phyloP scores from a whole-genome alignment of 176 grass and related monocot genomes.

The Typha latifolia region DNA sequence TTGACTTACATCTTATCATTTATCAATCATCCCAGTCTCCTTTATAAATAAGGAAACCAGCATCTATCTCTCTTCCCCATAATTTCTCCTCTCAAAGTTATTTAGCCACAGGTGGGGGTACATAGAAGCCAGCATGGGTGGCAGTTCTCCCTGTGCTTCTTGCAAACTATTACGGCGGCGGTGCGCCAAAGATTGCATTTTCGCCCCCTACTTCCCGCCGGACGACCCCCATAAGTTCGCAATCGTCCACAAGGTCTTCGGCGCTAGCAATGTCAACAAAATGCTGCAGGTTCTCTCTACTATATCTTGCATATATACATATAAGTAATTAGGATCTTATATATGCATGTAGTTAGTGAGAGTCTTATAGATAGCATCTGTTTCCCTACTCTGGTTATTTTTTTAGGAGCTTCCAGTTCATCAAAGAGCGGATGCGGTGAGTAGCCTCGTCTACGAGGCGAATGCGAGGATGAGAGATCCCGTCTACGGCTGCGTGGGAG shows the following conservation, averaged over 20 bases:
- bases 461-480: slow-evolving; percentile 66
- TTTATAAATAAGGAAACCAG: not conserved
- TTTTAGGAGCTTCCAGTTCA: slow-evolving; percentile 43
- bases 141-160: slow-evolving; percentile 1
- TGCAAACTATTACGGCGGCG: slow-evolving; percentile 13
- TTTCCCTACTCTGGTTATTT: no score
- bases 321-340: no score
- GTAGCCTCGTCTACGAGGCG: slow-evolving; percentile 86
- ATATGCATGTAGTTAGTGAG: no score
- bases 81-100: not conserved
- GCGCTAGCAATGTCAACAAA: slow-evolving; percentile 12
- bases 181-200: slow-evolving; percentile 9
- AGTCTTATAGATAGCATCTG: no score
- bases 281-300: slow-evolving; percentile 5
- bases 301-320: no score
- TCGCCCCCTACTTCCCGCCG: slow-evolving; percentile 12
- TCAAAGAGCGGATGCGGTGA: slow-evolving; percentile 54
- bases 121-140: not conserved
- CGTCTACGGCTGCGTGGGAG: slow-evolving; percentile 71
- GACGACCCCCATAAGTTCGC: slow-evolving; percentile 13
- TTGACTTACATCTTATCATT: not conserved
- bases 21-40: not conserved
- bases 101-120: no score
- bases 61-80: not conserved
- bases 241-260: slow-evolving; percentile 16